A percentile compares a stretch with the other conserved stretches of the same genome.
Evolutionary conservation across 129 eudicot genomes (phyloP).

Genomic region (Flaveria linearis): DNA sequence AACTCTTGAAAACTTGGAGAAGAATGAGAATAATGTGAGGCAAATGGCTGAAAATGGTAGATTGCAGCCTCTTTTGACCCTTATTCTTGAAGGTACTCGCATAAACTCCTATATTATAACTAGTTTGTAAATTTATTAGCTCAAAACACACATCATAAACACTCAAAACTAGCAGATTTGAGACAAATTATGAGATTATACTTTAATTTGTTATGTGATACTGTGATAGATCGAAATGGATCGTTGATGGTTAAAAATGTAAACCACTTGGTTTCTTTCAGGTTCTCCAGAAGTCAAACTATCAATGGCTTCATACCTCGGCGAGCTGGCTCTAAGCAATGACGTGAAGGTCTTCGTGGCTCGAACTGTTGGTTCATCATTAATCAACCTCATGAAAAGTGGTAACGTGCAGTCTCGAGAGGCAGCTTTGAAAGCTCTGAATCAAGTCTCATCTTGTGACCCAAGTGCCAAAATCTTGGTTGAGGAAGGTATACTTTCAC

Average conservation of each 20-base stretch:
- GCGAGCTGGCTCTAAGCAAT: conserved; percentile 78
- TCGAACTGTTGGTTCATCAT: conserved; percentile 64
- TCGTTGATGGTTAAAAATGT: background rate
- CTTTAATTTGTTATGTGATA: background rate
- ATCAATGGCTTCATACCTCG: conserved; percentile 84
- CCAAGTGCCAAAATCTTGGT: conserved; percentile 72
- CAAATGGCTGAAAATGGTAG: conserved; percentile 94
- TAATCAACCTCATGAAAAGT: conserved; percentile 75
- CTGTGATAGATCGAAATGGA: background rate
- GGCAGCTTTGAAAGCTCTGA: conserved; percentile 85
- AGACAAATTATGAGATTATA: too few relatives aligned
- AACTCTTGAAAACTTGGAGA: conserved; percentile 73
- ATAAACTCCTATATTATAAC: background rate
- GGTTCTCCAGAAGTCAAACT: conserved; percentile 86
- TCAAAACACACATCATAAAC: too few relatives aligned
- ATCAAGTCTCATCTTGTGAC: conserved; percentile 88
- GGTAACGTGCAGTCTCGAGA: conserved; percentile 71
- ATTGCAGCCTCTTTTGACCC: conserved; percentile 77
- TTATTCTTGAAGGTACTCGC: conserved; percentile 78
- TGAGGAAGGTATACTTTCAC: conserved; percentile 85
- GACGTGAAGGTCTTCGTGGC: conserved; percentile 86
- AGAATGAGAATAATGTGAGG: conserved; percentile 74
- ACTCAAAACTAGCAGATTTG: too few relatives aligned
- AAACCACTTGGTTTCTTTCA: conserved; percentile 35
- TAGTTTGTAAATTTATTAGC: background rate